Evolutionary conservation across 2,329 filamentous ascomycete species (phyloP), one percentile per base, ranked within the genome.

Genomic region (Dendrostoma leiphaemia): DNA sequence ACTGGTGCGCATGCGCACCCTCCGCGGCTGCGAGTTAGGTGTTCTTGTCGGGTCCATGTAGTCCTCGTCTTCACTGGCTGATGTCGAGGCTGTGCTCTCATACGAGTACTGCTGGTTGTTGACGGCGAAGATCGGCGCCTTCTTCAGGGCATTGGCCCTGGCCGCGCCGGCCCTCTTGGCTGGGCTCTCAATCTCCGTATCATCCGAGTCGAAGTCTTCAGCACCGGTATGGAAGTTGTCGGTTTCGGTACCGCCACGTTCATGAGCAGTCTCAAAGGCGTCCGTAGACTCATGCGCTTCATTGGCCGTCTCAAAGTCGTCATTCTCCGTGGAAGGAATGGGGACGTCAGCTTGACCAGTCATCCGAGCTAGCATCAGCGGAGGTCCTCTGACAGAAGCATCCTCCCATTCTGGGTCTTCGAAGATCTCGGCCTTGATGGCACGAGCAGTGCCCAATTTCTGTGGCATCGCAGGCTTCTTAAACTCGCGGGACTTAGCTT

Each of bases 181-280:
- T 2, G 72, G 76, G 51, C 78, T 81, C 68, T 97, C 93, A 1
- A 92, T 97, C 72, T 96, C 93, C 1, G 91, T 96, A 58, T 91
- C 90, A 53, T 84, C 88, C 65, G 86, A 91, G 15, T 80, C 81
- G 49, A 85, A 72, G 21, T 90, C 89, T 63, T 97, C 94, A 15
- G 85, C 83, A n/a, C 90, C 91, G 4, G 93, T 97, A 68, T 96
- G 89, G 82, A 97, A 97, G 59, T 91, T 91, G 62, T 97, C 93
- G 10, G 91, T 96, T 72, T 96, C 92, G 0, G 91, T 96, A 9
- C 48, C 44, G 12, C 78, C 82, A 26, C 85, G 84, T 70, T 97
- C 93, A 64, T 95, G 90, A 23, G 83, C 83, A 1, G 83, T 86
- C 65, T 85, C 82, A 59, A 86, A 86, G 8, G 80, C 82, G 59